A percentile compares a stretch with the other conserved stretches of the same genome.
Conservation (phyloP, 208 protist species). For the Zelonia costaricensis region DNA sequence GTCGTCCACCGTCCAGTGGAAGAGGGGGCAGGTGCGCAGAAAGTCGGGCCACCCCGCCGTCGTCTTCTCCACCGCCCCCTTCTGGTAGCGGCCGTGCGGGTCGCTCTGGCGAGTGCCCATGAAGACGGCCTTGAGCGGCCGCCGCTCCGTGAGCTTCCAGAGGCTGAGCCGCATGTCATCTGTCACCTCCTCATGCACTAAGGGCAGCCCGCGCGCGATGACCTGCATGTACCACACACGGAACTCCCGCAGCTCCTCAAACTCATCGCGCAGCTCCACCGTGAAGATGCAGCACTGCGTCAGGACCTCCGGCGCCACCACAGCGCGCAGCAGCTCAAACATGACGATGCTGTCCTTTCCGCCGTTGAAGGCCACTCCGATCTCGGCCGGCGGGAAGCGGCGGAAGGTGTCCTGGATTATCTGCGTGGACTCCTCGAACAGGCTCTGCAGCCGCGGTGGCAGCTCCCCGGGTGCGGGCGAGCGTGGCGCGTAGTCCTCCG, state of each 20-base stretch:
- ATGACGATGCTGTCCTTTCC: conserved; percentile 92
- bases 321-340: conserved; percentile 65
- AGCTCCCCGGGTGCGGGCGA: background rate
- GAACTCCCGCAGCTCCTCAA: conserved; percentile 75
- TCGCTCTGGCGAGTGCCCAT: conserved; percentile 88
- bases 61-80: conserved; percentile 51
- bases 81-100: conserved; percentile 64
- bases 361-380: conserved; percentile 91
- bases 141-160: conserved; percentile 41
- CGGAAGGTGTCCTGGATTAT: conserved; percentile 47
- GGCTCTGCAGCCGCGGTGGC: conserved; percentile 6
- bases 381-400: conserved; percentile 38
- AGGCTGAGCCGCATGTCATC: conserved; percentile 59
- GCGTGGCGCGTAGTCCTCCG: background rate
- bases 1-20: conserved; percentile 77
- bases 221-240: conserved; percentile 46
- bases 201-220: conserved; percentile 28
- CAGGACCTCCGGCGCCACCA: conserved; percentile 42
- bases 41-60: conserved; percentile 88
- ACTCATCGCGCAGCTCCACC: conserved; percentile 63
- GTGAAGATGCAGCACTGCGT: conserved; percentile 55
- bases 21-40: conserved; percentile 81
- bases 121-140: conserved; percentile 67
- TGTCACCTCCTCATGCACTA: conserved; percentile 29
- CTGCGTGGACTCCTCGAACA: conserved; percentile 10